Evolutionary conservation across 2,329 filamentous ascomycete species (phyloP).

Genomic region (Proliferodiscus dingleyae): DNA sequence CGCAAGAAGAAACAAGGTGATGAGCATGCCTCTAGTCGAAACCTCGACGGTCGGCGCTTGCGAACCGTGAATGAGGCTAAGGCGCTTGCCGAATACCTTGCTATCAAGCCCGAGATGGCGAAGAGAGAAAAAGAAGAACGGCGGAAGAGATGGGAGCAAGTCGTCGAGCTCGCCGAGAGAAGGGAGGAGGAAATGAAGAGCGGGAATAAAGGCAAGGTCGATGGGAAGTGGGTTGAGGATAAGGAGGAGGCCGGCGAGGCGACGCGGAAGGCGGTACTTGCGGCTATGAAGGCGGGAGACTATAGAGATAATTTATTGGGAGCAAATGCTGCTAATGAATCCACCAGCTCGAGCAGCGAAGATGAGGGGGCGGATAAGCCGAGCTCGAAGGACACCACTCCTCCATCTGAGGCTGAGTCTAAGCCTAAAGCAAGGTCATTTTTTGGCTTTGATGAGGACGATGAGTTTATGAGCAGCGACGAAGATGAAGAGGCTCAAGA

Average conservation of each 20-base stretch:
- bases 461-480: slow-evolving; percentile 68
- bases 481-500: slow-evolving; percentile 42
- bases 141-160: slow-evolving; percentile 78
- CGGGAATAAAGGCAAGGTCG: slow-evolving; percentile 65
- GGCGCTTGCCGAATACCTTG: slow-evolving; percentile 87
- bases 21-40: slow-evolving; percentile 85
- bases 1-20: slow-evolving; percentile 79
- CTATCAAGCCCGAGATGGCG: slow-evolving; percentile 96
- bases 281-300: slow-evolving; percentile 61
- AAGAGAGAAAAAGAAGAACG: slow-evolving; percentile 85
- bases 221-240: slow-evolving; percentile 91
- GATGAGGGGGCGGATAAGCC: slow-evolving; percentile 28
- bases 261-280: slow-evolving; percentile 70
- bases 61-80: slow-evolving; percentile 95
- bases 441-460: slow-evolving; percentile 75
- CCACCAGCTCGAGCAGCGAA: slow-evolving; percentile 26
- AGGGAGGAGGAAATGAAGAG: slow-evolving; percentile 78
- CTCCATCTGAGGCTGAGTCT: slow-evolving; percentile 39
- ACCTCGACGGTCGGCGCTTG: slow-evolving; percentile 83
- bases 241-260: slow-evolving; percentile 87
- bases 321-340: slow-evolving; percentile 35
- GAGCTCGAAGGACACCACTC: slow-evolving; percentile 41
- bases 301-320: slow-evolving; percentile 56
- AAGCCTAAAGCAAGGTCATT: slow-evolving; percentile 44
- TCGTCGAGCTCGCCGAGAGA: slow-evolving; percentile 78